Base-by-base conservation (phyloP, 805 yeast genomes). In the Alloascoidea hylecoeti region DNA sequence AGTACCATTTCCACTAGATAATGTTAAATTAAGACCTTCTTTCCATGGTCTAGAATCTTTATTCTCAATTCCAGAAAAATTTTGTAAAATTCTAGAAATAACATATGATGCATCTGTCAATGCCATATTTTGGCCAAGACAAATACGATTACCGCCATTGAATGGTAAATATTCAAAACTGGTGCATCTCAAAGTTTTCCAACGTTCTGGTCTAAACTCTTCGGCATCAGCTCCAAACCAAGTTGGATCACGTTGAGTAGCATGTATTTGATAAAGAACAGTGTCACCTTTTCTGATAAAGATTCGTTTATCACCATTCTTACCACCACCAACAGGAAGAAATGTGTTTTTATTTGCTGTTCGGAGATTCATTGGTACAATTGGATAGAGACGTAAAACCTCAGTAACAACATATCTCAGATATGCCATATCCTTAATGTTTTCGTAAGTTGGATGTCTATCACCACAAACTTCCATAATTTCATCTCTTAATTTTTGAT, bases 101-200 rank as follows among this genome's bases (percentile, higher is more conserved):
- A 61, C 55, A 49, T 65, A 68, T 15, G 66, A 56, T 9, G 70
- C 68, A 51, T 69, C 74, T 15, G 72, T 68, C 15, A 69, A 60
- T 4, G 75, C 75, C 51, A 67, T 68, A 51, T 69, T 74, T 55
- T 69, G 74, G 33, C 75, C 75, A 39, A 69, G 54, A 48, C 75
- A 69, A 41, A 69, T 67, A 42, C 75, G 53, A 16, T 75, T 74
- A 4, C 75, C 75, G 35, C 75, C 75, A 45, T 68, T 67, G 53
- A 68, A 68, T 17, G 74, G 73, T 19, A 68, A 50, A 49, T 63
- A 68, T 18, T 63, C 66, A 72, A 73, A 68, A 5, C 66, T 62
- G 37, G 57, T 52, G 27, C 57, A 51, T 34, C 50, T 51, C 27
- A 47, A 43, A 42, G 58, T 60, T 19, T 46, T 48, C 75, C 75